phyloP scores from a whole-genome alignment of 495 filamentous ascomycete species.

The Tetracladium marchalianum region DNA sequence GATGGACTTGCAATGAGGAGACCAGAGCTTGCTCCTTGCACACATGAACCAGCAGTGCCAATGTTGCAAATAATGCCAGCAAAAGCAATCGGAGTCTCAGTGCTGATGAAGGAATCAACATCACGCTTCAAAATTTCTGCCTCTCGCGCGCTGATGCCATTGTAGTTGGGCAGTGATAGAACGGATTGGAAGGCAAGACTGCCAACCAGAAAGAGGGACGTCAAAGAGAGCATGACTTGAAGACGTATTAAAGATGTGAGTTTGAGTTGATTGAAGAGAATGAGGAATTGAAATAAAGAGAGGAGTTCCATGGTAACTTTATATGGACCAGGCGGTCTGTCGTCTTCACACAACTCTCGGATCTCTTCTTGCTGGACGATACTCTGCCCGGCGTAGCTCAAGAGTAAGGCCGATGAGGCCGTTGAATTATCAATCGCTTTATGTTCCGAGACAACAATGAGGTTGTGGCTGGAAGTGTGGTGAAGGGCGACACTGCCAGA shows the following conservation, averaged over 20 bases:
- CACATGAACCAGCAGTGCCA: constrained; percentile 41
- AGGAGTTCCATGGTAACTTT: constrained; percentile 12
- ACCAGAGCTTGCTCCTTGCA: constrained; percentile 34
- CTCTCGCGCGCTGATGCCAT: constrained; percentile 24
- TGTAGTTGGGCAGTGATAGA: constrained; percentile 29
- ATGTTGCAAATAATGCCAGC: constrained; percentile 48
- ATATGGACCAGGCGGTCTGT: background rate
- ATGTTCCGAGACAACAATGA: background rate
- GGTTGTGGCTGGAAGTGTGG: constrained; percentile 1
- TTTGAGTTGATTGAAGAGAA: constrained; percentile 5
- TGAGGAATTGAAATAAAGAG: constrained; percentile 8
- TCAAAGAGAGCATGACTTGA: constrained; percentile 34
- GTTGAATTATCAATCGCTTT: constrained; percentile 24
- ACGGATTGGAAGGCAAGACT: constrained; percentile 35
- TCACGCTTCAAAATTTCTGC: constrained; percentile 30
- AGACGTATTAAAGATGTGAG: constrained; percentile 5
- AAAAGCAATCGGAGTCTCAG: constrained; percentile 31
- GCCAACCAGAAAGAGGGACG: constrained; percentile 36
- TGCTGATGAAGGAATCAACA: constrained; percentile 40
- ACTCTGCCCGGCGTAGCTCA: background rate
- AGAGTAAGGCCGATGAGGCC: constrained; percentile 40
- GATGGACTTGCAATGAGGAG: constrained; percentile 46
- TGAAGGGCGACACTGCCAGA: background rate
- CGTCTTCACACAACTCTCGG: background rate
- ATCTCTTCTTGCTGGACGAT: background rate